phyloP scores from a whole-genome alignment of 2,329 filamentous ascomycete genomes.

The Fusarium metavorans region DNA sequence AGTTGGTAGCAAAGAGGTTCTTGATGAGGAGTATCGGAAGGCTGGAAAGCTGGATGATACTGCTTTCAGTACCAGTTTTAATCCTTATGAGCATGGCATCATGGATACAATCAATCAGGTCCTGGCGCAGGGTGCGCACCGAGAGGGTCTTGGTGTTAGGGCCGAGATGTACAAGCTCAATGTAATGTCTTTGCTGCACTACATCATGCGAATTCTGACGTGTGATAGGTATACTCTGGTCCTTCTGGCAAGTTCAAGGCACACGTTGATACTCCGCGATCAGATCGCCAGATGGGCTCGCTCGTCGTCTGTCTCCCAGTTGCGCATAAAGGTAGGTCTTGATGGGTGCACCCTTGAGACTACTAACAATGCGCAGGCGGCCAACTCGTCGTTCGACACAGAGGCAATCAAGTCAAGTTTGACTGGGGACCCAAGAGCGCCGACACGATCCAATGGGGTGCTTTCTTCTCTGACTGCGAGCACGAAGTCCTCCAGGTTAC shows the following conservation, averaged over 20 bases:
- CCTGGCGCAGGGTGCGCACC: conserved; percentile 24
- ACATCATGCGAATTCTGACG: background rate
- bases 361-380: background rate
- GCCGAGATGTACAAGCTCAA: background rate
- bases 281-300: background rate
- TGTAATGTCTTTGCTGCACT: background rate
- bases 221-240: background rate
- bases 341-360: accelerated
- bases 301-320: background rate
- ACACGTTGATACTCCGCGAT: background rate
- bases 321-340: background rate
- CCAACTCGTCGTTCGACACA: background rate
- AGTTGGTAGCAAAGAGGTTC: background rate
- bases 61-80: background rate
- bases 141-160: conserved; percentile 36
- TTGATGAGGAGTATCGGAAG: background rate
- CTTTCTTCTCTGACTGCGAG: background rate
- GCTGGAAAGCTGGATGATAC: background rate
- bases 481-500: background rate
- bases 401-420: background rate
- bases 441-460: background rate
- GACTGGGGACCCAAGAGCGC: conserved; percentile 2
- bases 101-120: background rate
- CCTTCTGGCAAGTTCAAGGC: background rate
- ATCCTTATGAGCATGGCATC: background rate